Percentiles rank a stretch among this genome's conserved stretches.
Conservation (phyloP, 176 grass and related monocot genomes). For the Zizania latifolia region DNA sequence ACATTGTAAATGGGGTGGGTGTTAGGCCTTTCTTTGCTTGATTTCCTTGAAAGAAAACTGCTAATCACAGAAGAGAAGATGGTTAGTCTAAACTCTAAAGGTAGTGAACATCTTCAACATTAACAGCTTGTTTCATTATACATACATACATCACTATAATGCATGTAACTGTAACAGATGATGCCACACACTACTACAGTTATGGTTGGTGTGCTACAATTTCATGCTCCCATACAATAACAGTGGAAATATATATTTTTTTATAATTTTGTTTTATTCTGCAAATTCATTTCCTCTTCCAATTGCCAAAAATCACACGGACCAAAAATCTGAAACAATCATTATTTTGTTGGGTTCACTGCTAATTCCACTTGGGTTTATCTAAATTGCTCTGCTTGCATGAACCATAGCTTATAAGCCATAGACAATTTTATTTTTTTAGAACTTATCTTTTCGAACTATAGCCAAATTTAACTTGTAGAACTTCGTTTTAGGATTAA, state of each 20-base stretch:
- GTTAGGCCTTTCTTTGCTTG: neutral
- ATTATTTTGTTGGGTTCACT: neutral
- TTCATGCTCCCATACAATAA: constrained; percentile 1
- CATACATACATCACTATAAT: constrained; percentile 10
- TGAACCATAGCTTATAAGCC: too few species aligned
- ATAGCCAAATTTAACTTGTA: too few species aligned
- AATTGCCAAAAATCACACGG: neutral
- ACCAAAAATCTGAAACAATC: too few species aligned
- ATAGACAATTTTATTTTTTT: too few species aligned
- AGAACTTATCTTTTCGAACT: too few species aligned
- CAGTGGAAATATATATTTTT: neutral
- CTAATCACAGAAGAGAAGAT: neutral
- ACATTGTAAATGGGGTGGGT: too few species aligned
- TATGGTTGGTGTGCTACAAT: constrained; percentile 1
- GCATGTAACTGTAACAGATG: constrained; percentile 8
- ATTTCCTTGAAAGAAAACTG: neutral
- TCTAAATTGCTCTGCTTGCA: too few species aligned
- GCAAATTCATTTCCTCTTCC: neutral
- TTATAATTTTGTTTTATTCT: neutral
- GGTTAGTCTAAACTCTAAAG: neutral
- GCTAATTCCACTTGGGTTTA: too few species aligned
- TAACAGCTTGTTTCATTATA: neutral
- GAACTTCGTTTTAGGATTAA: too few species aligned
- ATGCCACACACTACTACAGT: neutral
- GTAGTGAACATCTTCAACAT: neutral